Base-by-base conservation (phyloP, 1,284 basidiomycete species). In the Fomitopsis palustris region DNA sequence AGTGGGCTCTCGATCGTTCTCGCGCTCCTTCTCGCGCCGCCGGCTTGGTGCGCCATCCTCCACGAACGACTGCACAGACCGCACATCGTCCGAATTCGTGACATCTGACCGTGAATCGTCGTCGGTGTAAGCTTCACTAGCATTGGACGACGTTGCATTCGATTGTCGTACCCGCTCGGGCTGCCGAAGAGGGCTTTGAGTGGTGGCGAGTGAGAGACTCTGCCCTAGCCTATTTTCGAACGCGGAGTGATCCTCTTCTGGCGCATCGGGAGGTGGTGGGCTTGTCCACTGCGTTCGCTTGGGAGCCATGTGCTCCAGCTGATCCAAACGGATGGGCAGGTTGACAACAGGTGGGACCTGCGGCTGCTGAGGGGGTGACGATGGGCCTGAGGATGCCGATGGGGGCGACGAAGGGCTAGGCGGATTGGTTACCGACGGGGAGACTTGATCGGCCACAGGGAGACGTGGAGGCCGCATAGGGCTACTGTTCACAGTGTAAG, bases 251-350 rank as follows among this genome's bases (percentile, higher is more conserved):
- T 83, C 87, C n/a, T 80, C 80, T 16, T 81, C 77, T 0, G 90
- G 78, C 0, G 90, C 90, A 65, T 88, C 87, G 1, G 85, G 82
- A 4, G 90, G 88, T n/a, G 90, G 90, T 9, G 90, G 89, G 64
- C 88, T 91, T 0, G 89, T 92, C 89, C 89, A 92, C 70, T 88
- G 87, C 31, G 80, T 75, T 35, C 89, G 82, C 68, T 81, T 86
- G 1, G 90, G 87, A 16, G 87, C 89, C 90, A 92, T 92, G 64
- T 92, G 88, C 59, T 87, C 85, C 39, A 70, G 67, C 54, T 70
- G 69, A 33, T 69, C 67, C 14, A 81, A 73, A 25, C 77, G 76
- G 52, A 74, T 67, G 25, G 77, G 69, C 25, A 79, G 74, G 43
- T 72, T 71, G 59, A 59, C 54, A 9, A 19, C 31, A 10, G 49